Conservation (phyloP, 768 basidiomycete genomes). For the Cystofilobasidium macerans region DNA sequence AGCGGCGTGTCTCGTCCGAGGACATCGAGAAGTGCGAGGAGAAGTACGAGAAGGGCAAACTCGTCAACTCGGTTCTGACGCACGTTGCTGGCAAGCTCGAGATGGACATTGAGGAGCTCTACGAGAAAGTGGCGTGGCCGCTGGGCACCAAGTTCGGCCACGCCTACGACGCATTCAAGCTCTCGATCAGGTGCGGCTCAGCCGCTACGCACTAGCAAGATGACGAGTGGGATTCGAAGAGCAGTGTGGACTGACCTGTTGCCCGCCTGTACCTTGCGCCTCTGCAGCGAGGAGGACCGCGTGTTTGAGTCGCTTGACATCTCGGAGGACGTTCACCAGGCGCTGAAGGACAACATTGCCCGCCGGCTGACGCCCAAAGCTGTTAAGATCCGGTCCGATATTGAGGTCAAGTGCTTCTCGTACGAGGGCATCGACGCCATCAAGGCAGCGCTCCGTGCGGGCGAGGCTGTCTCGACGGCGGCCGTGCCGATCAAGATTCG, state of each 20-base stretch:
- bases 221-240: no score
- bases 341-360: conserved; percentile 74
- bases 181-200: conserved; percentile 67
- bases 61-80: conserved; percentile 82
- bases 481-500: conserved; percentile 94
- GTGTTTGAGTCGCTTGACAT: conserved; percentile 65
- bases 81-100: conserved; percentile 47
- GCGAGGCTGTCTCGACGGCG: conserved; percentile 72
- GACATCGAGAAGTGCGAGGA: conserved; percentile 99
- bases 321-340: conserved; percentile 48
- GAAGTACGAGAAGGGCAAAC: conserved; percentile 94
- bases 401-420: conserved; percentile 92
- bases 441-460: conserved; percentile 76
- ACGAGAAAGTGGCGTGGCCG: conserved; percentile 88
- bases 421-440: conserved; percentile 95
- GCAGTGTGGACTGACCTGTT: neutral
- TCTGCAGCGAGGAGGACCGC: conserved; percentile 54
- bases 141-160: conserved; percentile 85
- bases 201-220: neutral
- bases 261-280: conserved; percentile 37
- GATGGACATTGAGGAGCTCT: conserved; percentile 59
- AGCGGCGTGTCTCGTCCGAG: conserved; percentile 93
- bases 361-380: conserved; percentile 93
- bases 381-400: conserved; percentile 95
- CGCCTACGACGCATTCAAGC: conserved; percentile 94